These are phyloP conservation scores for Clonostachys chloroleuca DNA, from an alignment of 2,329 filamentous ascomycete genomes.

Conservation along the genomic window DNA sequence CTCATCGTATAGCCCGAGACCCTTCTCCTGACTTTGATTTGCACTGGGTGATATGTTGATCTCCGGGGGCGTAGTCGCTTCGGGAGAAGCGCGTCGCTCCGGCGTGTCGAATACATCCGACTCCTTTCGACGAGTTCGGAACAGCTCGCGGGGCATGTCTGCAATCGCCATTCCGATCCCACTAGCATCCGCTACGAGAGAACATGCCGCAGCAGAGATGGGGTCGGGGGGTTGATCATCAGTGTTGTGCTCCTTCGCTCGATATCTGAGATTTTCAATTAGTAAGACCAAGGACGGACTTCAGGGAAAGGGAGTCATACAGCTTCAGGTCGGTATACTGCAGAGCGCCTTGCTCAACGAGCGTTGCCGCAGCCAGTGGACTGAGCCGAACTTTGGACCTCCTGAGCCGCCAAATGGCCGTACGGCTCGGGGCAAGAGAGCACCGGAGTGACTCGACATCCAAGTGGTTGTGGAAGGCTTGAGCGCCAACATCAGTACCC, in stretches of 20 bases:
- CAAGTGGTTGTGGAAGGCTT: constrained; percentile 69
- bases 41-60: background rate
- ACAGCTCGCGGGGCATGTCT: constrained; percentile 60
- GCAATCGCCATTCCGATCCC: constrained; percentile 79
- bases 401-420: constrained; percentile 72
- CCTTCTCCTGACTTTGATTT: background rate
- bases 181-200: constrained; percentile 77
- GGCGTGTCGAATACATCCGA: constrained; percentile 11
- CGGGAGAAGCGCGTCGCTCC: constrained; percentile 1
- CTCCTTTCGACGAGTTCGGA: constrained; percentile 26
- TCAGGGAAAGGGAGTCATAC: constrained; percentile 33
- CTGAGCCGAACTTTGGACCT: constrained; percentile 65
- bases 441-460: constrained; percentile 65
- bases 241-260: constrained; percentile 64
- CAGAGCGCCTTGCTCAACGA: constrained; percentile 61
- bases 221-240: constrained; percentile 78
- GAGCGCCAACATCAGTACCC: constrained; percentile 58
- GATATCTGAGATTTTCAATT: constrained; percentile 30
- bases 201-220: constrained; percentile 70
- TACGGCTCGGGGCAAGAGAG: constrained; percentile 59
- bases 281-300: constrained; percentile 3
- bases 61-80: background rate
- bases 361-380: constrained; percentile 64
- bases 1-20: too few relatives aligned
- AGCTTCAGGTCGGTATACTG: constrained; percentile 70